phyloP scores from a whole-genome alignment of 352 stramenopile genomes.

The Globisporangium acanthophoron region DNA sequence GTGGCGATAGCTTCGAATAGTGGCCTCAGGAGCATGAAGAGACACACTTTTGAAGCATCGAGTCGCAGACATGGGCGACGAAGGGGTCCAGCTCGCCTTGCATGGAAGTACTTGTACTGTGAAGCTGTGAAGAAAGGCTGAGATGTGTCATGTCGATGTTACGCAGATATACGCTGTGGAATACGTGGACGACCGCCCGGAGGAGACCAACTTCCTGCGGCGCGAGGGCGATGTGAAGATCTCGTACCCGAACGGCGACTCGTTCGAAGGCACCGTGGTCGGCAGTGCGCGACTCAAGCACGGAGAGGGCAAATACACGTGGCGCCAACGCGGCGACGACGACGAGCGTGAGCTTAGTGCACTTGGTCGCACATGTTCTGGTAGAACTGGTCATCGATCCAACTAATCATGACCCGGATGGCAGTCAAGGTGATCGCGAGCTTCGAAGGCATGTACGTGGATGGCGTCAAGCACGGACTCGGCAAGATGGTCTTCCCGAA shows the following conservation, averaged over 20 bases:
- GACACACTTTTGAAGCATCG: constrained; percentile 1
- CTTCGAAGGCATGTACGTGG: constrained; percentile 85
- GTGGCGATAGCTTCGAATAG: background rate
- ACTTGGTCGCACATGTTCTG: background rate
- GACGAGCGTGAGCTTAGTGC: constrained; percentile 43
- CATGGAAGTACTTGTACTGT: background rate
- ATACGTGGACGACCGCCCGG: constrained; percentile 85
- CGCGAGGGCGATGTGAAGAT: constrained; percentile 83
- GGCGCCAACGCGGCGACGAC: constrained; percentile 53
- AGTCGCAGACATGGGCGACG: constrained; percentile 34
- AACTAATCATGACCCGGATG: background rate
- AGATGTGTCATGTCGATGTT: background rate
- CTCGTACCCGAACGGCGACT: constrained; percentile 87
- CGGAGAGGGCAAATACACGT: constrained; percentile 85
- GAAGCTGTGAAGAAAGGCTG: background rate
- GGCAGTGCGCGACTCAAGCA: constrained; percentile 78
- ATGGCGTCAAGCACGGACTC: constrained; percentile 78
- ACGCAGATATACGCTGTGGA: constrained; percentile 66
- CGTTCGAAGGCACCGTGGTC: constrained; percentile 83
- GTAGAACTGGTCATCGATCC: too few relatives aligned
- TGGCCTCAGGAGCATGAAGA: constrained; percentile 7
- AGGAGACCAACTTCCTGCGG: constrained; percentile 83
- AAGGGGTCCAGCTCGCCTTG: constrained; percentile 22
- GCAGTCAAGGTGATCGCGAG: constrained; percentile 56
- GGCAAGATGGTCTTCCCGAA: constrained; percentile 92